Conservation (phyloP, 805 yeast genomes). For the Saccharomycopsis javanensis region DNA sequence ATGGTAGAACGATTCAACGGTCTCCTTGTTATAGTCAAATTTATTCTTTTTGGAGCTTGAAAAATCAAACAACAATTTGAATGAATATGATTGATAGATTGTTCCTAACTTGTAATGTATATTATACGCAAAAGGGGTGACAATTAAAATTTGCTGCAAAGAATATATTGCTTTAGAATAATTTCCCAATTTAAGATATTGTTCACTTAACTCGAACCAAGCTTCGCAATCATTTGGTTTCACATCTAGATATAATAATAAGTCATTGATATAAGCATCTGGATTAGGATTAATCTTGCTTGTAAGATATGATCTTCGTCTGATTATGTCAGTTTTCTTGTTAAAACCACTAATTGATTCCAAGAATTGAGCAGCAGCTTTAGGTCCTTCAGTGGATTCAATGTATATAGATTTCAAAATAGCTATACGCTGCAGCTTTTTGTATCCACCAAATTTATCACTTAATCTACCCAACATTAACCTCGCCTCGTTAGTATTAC, state of each 20-base stretch:
- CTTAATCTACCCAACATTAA: conserved; percentile 49
- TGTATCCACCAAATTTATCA: conserved; percentile 54
- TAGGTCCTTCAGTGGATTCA: conserved; percentile 42
- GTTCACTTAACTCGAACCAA: conserved; percentile 68
- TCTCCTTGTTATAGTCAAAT: conserved; percentile 11
- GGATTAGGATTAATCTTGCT: conserved; percentile 16
- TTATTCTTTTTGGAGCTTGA: conserved; percentile 7
- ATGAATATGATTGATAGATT: conserved; percentile 23
- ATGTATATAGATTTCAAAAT: conserved; percentile 45
- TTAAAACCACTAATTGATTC: conserved; percentile 21
- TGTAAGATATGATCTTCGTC: conserved; percentile 22
- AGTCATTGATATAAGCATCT: conserved; percentile 41
- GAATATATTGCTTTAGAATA: conserved; percentile 59
- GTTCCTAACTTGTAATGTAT: conserved; percentile 59
- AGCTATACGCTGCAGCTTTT: conserved; percentile 44
- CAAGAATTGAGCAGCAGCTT: conserved; percentile 31
- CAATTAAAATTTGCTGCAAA: conserved; percentile 58
- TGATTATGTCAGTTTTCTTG: conserved; percentile 18
- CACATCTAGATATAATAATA: conserved; percentile 45
- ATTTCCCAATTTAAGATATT: conserved; percentile 52
- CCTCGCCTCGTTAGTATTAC: conserved; percentile 65
- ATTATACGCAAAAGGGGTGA: conserved; percentile 61
- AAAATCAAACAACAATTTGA: conserved; percentile 11
- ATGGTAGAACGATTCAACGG: conserved; percentile 16
- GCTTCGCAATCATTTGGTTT: conserved; percentile 68